These are phyloP conservation scores for Xylaria sp. DNA, from an alignment of 2,329 filamentous ascomycete species.

Conservation along the genomic window DNA sequence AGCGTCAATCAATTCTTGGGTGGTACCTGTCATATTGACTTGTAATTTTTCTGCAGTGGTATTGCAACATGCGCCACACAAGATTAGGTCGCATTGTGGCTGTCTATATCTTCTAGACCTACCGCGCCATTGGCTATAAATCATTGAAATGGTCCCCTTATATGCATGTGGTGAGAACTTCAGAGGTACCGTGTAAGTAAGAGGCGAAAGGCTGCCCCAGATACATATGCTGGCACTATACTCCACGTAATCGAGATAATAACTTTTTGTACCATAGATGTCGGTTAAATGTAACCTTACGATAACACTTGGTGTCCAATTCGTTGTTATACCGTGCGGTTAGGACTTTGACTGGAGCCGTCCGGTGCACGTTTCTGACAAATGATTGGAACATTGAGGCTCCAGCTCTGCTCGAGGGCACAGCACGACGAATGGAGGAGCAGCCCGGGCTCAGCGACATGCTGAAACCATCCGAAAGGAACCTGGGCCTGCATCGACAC, in stretches of 20 bases:
- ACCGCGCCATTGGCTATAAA: neutral
- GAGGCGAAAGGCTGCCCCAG: conserved; percentile 9
- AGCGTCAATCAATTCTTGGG: neutral
- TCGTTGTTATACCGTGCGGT: conserved; percentile 13
- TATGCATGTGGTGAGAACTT: conserved; percentile 27
- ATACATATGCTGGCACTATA: conserved; percentile 7
- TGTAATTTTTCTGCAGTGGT: conserved; percentile 3
- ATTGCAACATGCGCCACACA: conserved; percentile 25
- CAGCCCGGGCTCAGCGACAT: conserved; percentile 12
- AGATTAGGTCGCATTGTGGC: conserved; percentile 32
- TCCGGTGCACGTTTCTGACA: conserved; percentile 8
- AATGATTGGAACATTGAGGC: conserved; percentile 28
- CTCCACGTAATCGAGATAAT: conserved; percentile 16
- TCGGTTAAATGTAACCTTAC: conserved; percentile 16
- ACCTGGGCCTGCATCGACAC: conserved; percentile 32
- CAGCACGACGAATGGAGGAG: conserved; percentile 23
- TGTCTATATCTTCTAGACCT: neutral
- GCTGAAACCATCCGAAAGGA: conserved; percentile 25
- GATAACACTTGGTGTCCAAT: conserved; percentile 14
- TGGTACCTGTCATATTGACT: conserved; percentile 17
- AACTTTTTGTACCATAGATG: neutral
- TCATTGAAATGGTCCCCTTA: neutral
- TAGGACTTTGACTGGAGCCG: conserved; percentile 5
- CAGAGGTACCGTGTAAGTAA: neutral
- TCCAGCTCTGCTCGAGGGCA: conserved; percentile 14